A percentile compares a stretch with the other conserved stretches of the same genome.
phyloP scores from a whole-genome alignment of 345 rosid species.

The Brassica rapa region DNA sequence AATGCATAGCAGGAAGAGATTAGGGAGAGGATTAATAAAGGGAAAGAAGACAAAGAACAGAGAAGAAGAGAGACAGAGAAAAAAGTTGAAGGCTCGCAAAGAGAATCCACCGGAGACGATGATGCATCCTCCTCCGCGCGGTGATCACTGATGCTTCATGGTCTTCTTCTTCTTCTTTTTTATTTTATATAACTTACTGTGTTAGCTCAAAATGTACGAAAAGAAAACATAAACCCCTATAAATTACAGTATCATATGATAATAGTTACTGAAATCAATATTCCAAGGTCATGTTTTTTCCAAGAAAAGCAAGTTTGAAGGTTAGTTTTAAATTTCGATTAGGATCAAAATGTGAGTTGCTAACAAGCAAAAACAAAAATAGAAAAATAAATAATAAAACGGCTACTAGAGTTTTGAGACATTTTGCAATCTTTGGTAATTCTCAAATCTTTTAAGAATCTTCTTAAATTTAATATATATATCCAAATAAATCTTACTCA shows the following conservation, averaged over 20 bases:
- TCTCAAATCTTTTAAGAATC: background rate
- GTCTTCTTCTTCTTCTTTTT: background rate
- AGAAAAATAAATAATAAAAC: too few species aligned
- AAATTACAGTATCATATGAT: background rate
- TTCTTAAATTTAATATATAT: background rate
- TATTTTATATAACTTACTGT: too few species aligned
- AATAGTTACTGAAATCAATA: background rate
- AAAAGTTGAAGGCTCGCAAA: constrained; percentile 20
- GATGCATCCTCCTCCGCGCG: constrained; percentile 8
- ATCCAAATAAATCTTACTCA: background rate
- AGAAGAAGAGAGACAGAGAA: constrained; percentile 30
- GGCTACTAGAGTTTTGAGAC: too few species aligned
- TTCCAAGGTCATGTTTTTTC: background rate
- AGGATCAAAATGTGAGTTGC: background rate
- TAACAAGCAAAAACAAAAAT: background rate
- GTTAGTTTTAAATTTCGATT: background rate
- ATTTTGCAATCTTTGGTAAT: background rate
- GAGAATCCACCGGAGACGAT: background rate
- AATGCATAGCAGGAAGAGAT: constrained; percentile 33
- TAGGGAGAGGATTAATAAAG: constrained; percentile 29
- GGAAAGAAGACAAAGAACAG: constrained; percentile 19
- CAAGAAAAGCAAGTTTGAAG: background rate
- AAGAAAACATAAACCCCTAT: background rate
- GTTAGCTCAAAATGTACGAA: too few species aligned
- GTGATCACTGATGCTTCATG: constrained; percentile 1